Evolutionary conservation across 2,329 filamentous ascomycete species (phyloP), one percentile per base, ranked within the genome.

Genomic region (Capronia coronata): DNA sequence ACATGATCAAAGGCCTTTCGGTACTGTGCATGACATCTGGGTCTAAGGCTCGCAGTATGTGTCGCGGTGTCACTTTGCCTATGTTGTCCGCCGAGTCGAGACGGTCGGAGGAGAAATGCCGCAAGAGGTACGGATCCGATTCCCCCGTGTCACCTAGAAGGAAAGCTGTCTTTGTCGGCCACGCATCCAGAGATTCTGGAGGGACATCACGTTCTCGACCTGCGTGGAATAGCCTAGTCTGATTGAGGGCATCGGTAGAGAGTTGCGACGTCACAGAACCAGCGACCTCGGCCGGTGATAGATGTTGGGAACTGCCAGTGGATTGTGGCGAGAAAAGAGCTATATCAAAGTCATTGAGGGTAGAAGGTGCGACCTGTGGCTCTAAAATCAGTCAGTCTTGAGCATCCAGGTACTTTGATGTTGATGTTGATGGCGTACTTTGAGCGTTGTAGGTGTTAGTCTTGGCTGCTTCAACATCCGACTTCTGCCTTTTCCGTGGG

Each of bases 81-180:
- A 49, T 29, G 32, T 38, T 27, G 29, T 43, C 39, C 13, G 32
- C 14, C 8, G 39, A 43, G 22, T 35, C 18, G 25, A 48, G 45
- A 22, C 25, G 19, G 9, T 48, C 45, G 2, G 35, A 32, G n/a
- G 46, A 41, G 29, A 43, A 43, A 25, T 43, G 46, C 30, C 46
- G 38, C 5, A 49, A 23, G n/a, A 49, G 40, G 21, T 41, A 49
- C 16, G 40, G 38, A 40, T 49, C 46, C 46, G 46, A 49, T 23
- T 41, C 32, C 21, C 46, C 46, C 10, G 46, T 49, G 6, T 49
- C 38, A 10, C 30, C 38, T 3, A 49, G 21, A 27, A 43, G 46
- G 25, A 41, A 38, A 16, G 29, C 39, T 18, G 40, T 49, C 29
- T 25, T 43, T 25, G 40, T 37, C 14, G 22, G 38, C 39, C 43